phyloP scores from a whole-genome alignment of 2,329 filamentous ascomycete species.

The Scolecobasidium constrictum region DNA sequence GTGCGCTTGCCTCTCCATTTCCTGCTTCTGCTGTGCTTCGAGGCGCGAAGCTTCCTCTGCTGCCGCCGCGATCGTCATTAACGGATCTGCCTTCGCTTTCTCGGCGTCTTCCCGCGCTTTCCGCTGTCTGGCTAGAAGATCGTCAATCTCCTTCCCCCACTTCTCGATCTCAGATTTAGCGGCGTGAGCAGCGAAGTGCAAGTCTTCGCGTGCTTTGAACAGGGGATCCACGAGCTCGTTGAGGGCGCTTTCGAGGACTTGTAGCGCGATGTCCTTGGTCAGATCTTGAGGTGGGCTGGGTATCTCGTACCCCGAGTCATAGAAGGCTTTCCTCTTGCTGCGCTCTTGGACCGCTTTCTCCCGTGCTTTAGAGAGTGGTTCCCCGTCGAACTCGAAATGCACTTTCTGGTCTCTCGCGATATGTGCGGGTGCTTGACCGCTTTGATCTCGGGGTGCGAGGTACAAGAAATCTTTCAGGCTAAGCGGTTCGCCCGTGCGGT shows the following conservation, averaged over 20 bases:
- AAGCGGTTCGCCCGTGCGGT: neutral
- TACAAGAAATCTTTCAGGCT: neutral
- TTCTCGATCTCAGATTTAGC: slow-evolving; percentile 52
- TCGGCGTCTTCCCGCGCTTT: neutral
- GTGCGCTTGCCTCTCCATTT: neutral
- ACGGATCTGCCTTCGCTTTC: neutral
- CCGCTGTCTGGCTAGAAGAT: neutral
- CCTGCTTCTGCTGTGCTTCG: neutral
- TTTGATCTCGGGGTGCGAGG: neutral
- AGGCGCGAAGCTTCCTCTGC: neutral
- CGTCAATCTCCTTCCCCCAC: slow-evolving; percentile 31
- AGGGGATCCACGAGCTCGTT: slow-evolving; percentile 84
- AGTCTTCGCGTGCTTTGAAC: slow-evolving; percentile 70
- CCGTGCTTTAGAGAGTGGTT: slow-evolving; percentile 1
- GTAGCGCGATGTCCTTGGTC: slow-evolving; percentile 80
- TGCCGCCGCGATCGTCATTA: slow-evolving; percentile 1
- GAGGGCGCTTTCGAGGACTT: slow-evolving; percentile 83
- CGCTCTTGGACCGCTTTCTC: slow-evolving; percentile 47
- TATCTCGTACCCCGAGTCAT: slow-evolving; percentile 58
- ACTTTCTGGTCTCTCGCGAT: slow-evolving; percentile 1
- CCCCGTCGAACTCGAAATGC: slow-evolving; percentile 4
- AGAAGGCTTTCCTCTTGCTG: slow-evolving; percentile 70
- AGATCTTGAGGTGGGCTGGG: slow-evolving; percentile 72
- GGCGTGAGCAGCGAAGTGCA: slow-evolving; percentile 18
- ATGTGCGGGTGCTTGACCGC: neutral